Conservation (phyloP, 179 eudicot genomes). For the Actinidia arguta region DNA sequence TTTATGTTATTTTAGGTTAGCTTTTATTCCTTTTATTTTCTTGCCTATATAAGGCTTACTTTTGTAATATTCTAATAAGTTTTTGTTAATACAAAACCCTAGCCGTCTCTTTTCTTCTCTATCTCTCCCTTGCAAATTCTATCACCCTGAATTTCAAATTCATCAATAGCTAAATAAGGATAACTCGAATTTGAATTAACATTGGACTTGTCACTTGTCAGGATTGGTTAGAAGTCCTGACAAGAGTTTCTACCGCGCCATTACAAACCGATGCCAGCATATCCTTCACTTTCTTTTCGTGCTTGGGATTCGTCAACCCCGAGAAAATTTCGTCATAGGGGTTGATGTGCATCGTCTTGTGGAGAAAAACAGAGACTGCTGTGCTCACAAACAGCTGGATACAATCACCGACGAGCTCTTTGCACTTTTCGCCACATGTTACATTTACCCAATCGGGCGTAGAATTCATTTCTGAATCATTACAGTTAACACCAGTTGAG, state of each 20-base stretch:
- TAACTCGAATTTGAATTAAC: conserved; percentile 25
- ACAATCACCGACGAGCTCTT: conserved; percentile 55
- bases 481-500: conserved; percentile 6
- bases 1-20: no score
- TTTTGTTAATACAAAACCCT: no score
- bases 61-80: no score
- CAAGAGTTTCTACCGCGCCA: conserved; percentile 77
- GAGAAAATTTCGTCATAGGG: conserved; percentile 82
- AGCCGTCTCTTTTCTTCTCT: no score
- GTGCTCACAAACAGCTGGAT: conserved; percentile 73
- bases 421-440: conserved; percentile 52
- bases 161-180: conserved; percentile 22
- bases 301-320: conserved; percentile 85
- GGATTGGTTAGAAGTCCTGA: conserved; percentile 71
- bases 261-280: conserved; percentile 64
- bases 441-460: conserved; percentile 56
- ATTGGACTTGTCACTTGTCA: conserved; percentile 31
- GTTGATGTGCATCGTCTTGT: conserved; percentile 75
- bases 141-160: conserved; percentile 21
- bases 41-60: no score
- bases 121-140: no score
- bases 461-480: background rate
- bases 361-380: conserved; percentile 80
- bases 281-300: conserved; percentile 70
- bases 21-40: no score